These are phyloP conservation scores for Trichoderma asperelloides DNA, from an alignment of 495 filamentous ascomycete genomes.

Conservation along the genomic window DNA sequence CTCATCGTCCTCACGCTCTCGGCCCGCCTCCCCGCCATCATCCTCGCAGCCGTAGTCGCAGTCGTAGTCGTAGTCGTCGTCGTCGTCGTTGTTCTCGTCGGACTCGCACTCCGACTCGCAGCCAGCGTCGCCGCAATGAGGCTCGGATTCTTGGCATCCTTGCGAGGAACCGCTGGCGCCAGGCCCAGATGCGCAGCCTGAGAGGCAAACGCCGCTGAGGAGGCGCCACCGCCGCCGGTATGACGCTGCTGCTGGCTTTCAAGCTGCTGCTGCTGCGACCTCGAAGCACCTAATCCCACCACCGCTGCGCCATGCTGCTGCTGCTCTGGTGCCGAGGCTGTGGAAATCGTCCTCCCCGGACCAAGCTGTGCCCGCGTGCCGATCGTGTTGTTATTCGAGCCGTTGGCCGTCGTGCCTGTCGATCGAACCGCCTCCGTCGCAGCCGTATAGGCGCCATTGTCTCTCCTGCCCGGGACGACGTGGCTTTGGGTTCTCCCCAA, in stretches of 20 bases:
- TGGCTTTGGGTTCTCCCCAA: too few species aligned
- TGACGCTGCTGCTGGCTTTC: not conserved
- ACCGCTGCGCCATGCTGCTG: too few species aligned
- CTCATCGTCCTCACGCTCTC: conserved; percentile 18
- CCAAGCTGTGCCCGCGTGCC: not conserved
- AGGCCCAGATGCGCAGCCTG: conserved; percentile 9
- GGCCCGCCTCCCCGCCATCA: conserved; percentile 18
- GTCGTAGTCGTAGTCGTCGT: conserved; percentile 15
- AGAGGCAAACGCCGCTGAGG: conserved; percentile 18
- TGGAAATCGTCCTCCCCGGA: not conserved
- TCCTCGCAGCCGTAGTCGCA: conserved; percentile 19
- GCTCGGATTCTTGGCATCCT: conserved; percentile 35
- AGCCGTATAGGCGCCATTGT: conserved; percentile 41
- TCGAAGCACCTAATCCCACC: not conserved
- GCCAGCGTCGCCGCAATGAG: conserved; percentile 49
- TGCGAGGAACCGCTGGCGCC: conserved; percentile 9
- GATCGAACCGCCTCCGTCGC: conserved; percentile 21
- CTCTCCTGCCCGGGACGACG: conserved; percentile 13
- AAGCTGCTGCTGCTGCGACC: not conserved
- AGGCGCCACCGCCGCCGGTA: not conserved
- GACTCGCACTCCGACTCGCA: conserved; percentile 40
- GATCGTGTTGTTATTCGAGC: not conserved
- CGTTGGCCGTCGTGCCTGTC: not conserved
- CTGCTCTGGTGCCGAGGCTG: not conserved
- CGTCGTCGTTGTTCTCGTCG: conserved; percentile 29